These are phyloP conservation scores for Picea abies DNA, from an alignment of 83 land plant genomes.

Conservation along the genomic window DNA sequence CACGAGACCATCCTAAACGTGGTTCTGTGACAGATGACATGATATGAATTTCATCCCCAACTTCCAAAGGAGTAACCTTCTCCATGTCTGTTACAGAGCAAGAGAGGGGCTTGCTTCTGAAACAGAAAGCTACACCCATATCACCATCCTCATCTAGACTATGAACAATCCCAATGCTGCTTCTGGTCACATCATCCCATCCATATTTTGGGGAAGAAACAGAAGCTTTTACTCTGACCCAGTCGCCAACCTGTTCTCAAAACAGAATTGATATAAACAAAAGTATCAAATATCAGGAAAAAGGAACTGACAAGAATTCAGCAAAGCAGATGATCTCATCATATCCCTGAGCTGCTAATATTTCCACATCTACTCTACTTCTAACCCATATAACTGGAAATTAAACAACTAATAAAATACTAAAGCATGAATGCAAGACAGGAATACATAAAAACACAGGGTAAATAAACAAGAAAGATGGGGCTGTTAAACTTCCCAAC, in stretches of 20 bases:
- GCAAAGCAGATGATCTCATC: background rate
- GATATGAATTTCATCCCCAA: constrained; percentile 85
- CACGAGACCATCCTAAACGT: constrained; percentile 89
- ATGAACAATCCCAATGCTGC: constrained; percentile 84
- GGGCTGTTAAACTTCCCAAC: background rate
- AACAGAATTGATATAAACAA: constrained; percentile 7
- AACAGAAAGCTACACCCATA: constrained; percentile 89
- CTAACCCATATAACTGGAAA: background rate
- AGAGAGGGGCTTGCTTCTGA: constrained; percentile 78
- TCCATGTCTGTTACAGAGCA: constrained; percentile 95
- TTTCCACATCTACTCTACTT: background rate
- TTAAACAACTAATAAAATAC: background rate
- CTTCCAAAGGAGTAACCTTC: constrained; percentile 81
- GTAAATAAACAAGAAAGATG: background rate
- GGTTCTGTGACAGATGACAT: constrained; percentile 74
- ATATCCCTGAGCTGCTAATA: background rate
- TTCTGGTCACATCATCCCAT: constrained; percentile 88
- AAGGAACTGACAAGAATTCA: background rate
- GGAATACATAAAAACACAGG: background rate
- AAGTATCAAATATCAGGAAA: background rate
- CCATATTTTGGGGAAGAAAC: constrained; percentile 97
- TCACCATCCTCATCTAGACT: constrained; percentile 93
- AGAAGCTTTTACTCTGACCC: constrained; percentile 90
- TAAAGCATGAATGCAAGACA: background rate
- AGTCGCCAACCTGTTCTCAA: constrained; percentile 79